These are phyloP conservation scores for Trichophyton simii DNA, from an alignment of 2,329 filamentous ascomycete species.

Conservation along the genomic window DNA sequence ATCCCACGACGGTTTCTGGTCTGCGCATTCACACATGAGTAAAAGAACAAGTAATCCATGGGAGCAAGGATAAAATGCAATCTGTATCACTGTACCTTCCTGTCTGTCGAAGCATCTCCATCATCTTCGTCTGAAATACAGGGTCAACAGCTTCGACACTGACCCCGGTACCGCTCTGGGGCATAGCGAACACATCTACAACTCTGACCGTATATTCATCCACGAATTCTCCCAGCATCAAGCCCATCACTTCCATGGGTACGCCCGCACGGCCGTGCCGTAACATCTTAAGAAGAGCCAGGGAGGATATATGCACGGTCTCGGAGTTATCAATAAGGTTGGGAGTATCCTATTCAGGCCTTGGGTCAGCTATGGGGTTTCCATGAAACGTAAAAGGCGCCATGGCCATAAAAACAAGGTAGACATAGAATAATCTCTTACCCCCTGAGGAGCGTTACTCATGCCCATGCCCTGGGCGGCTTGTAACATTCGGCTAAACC, in stretches of 20 bases:
- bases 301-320: conserved; percentile 96
- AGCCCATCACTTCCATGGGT: conserved; percentile 99
- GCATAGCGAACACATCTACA: conserved; percentile 98
- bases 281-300: conserved; percentile 96
- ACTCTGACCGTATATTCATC: conserved; percentile 98
- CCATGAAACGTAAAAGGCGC: not conserved
- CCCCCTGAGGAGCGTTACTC: conserved; percentile 26
- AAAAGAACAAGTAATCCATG: not conserved
- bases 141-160: conserved; percentile 97
- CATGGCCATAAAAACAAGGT: not conserved
- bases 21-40: conserved; percentile 35
- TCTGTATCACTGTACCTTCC: conserved; percentile 53
- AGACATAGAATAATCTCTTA: conserved; percentile 19
- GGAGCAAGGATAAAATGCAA: not conserved
- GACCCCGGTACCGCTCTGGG: conserved; percentile 93
- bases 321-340: conserved; percentile 97
- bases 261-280: conserved; percentile 94
- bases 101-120: conserved; percentile 98
- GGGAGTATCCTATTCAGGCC: conserved; percentile 56
- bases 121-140: conserved; percentile 99
- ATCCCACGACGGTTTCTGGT: conserved; percentile 93
- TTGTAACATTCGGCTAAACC: conserved; percentile 78
- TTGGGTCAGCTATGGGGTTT: not conserved
- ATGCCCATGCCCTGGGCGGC: conserved; percentile 51
- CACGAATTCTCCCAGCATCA: conserved; percentile 98